phyloP scores from a whole-genome alignment of 345 rosid genomes.

The Ailanthus altissimus region DNA sequence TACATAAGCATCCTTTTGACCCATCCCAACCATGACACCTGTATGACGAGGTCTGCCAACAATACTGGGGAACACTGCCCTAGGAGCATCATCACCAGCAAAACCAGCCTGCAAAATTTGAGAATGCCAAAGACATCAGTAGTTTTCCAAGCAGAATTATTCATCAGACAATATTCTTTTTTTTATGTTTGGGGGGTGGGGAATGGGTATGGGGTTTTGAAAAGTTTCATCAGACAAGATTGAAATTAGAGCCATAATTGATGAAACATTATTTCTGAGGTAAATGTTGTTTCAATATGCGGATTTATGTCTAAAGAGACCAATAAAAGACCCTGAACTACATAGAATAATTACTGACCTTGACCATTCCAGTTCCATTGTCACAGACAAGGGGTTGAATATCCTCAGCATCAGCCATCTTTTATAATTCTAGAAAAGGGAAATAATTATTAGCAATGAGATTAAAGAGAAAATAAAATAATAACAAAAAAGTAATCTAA shows the following conservation, averaged over 20 bases:
- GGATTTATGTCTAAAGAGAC: not conserved
- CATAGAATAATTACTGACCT: constrained; percentile 19
- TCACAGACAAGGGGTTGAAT: constrained; percentile 42
- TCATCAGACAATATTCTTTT: not conserved
- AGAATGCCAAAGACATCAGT: not conserved
- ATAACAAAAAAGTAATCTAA: not conserved
- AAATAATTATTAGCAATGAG: not conserved
- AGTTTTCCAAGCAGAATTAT: not conserved
- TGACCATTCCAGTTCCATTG: constrained; percentile 44
- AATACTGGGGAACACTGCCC: constrained; percentile 66
- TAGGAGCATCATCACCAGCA: constrained; percentile 75
- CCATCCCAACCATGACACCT: constrained; percentile 60
- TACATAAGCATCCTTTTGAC: constrained; percentile 51
- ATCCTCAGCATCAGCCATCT: constrained; percentile 31
- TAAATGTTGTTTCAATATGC: not conserved
- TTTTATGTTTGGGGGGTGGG: too few species aligned
- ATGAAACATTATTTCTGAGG: too few species aligned
- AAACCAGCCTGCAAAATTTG: constrained; percentile 37
- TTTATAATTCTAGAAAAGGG: constrained; percentile 3
- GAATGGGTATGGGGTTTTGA: too few species aligned
- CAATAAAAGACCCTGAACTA: not conserved
- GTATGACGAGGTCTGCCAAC: constrained; percentile 54
- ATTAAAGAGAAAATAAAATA: not conserved
- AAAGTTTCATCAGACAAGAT: not conserved
- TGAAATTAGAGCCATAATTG: not conserved